These are phyloP conservation scores for Arthroderma sp. DNA, from an alignment of 2,329 filamentous ascomycete genomes.

Conservation along the genomic window DNA sequence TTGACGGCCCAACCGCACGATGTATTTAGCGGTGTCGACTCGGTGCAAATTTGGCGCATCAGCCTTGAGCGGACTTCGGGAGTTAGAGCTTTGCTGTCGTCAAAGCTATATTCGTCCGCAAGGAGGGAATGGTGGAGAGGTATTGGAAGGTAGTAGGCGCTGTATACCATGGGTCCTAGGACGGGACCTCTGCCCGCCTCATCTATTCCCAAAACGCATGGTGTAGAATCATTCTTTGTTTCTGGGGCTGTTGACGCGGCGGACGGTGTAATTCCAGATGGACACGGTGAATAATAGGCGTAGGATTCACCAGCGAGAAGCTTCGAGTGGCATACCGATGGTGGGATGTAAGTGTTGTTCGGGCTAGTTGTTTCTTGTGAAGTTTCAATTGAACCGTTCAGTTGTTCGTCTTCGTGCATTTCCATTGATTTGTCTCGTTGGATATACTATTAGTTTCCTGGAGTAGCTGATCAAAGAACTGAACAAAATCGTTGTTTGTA, in stretches of 20 bases:
- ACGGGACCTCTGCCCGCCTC: constrained; percentile 90
- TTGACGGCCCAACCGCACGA: constrained; percentile 75
- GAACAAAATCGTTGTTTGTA: no score
- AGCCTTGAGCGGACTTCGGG: constrained; percentile 63
- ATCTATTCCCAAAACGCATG: constrained; percentile 77
- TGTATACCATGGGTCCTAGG: constrained; percentile 62
- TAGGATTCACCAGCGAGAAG: constrained; percentile 56
- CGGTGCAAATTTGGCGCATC: constrained; percentile 57
- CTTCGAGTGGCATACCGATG: constrained; percentile 47
- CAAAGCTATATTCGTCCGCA: constrained; percentile 67
- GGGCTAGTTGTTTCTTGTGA: constrained; percentile 23
- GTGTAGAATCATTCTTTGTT: constrained; percentile 30
- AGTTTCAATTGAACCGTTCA: constrained; percentile 8
- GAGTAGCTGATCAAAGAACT: no score
- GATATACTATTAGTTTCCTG: no score
- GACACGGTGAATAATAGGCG: constrained; percentile 57
- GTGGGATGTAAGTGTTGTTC: constrained; percentile 46
- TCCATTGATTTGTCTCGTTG: no score
- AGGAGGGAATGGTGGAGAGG: constrained; percentile 59
- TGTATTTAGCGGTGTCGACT: constrained; percentile 42
- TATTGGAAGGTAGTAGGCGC: constrained; percentile 56
- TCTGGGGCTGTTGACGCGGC: constrained; percentile 17
- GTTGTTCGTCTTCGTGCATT: background rate
- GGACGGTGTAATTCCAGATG: constrained; percentile 43
- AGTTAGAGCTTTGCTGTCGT: constrained; percentile 88